Evolutionary conservation across 495 filamentous ascomycete genomes (phyloP), one percentile per base, ranked within the genome.

Genomic region (Bacidia gigantensis): DNA sequence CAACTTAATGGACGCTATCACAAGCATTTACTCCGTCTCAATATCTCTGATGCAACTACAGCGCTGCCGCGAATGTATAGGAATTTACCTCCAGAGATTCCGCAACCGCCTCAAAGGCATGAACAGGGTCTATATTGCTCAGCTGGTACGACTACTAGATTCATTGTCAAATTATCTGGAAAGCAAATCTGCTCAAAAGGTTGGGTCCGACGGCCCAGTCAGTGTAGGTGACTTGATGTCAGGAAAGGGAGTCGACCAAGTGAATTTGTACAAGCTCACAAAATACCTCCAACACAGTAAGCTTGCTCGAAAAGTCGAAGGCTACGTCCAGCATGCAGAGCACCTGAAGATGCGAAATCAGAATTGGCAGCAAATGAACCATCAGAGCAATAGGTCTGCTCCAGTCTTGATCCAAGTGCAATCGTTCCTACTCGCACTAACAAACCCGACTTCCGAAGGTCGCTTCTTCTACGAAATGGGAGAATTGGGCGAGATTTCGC

Each of bases 1-100:
- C 62, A 98, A 98, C 63, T 76, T 98, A 26, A 96, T 96, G 81
- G 89, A 95, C 64, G 86, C 90, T 1, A 89, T 98, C 42, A 76
- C 86, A 1, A 82, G 79, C 21, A 90, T 95, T 48, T 79, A 97
- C 61, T 93, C 92, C 1, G 77, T 86, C 3, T 77, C 81, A 38
- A 74, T 97, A 23, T 78, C 80, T 10, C 70, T 90, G 3, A 64
- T 62, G 21, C 89, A 96, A 56, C 66, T 97, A 17, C 74, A 81
- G 51, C 74, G 70, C 23, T 82, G 85, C 12, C 74, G 85, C 54
- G 72, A 75, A 23, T 84, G 93, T 63, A 72, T 98, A 23, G 79
- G 79, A 0, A 73, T 80, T 7, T 98, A 98, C 60, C 77, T 93
- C 2, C 82, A 85, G 60, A 88, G 84, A 52, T 98, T 95, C 60